A percentile compares a stretch with the other conserved stretches of the same genome.
These are phyloP conservation scores for Penicillium sp. DNA, from an alignment of 2,329 filamentous ascomycete species.

Conservation along the genomic window DNA sequence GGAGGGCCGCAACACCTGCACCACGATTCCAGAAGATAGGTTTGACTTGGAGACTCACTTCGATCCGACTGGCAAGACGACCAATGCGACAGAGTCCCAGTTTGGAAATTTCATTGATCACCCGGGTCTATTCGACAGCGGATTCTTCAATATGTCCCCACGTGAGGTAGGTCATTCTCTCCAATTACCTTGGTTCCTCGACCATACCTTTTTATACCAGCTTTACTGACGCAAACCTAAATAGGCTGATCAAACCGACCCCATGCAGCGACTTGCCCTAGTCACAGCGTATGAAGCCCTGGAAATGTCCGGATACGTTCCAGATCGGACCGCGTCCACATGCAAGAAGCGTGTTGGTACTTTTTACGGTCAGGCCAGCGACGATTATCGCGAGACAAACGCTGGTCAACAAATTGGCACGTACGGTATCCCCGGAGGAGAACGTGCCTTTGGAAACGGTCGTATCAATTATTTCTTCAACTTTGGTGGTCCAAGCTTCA, in stretches of 20 bases:
- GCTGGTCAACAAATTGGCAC: constrained; percentile 41
- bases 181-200: not conserved
- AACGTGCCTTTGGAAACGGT: constrained; percentile 59
- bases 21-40: no score
- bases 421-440: constrained; percentile 60
- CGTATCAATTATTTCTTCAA: constrained; percentile 75
- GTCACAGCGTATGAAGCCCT: constrained; percentile 76
- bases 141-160: constrained; percentile 57
- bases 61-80: constrained; percentile 33
- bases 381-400: constrained; percentile 57
- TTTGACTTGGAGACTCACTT: constrained; percentile 31
- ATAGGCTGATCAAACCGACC: constrained; percentile 73
- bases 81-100: constrained; percentile 31
- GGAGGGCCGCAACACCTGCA: no score
- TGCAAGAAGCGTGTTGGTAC: constrained; percentile 53
- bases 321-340: constrained; percentile 55
- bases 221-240: not conserved
- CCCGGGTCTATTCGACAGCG: constrained; percentile 40
- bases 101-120: constrained; percentile 41
- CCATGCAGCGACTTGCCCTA: constrained; percentile 74
- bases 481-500: constrained; percentile 69
- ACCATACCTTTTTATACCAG: no score
- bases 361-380: constrained; percentile 70
- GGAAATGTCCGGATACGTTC: constrained; percentile 71
- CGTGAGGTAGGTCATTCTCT: constrained; percentile 43